phyloP scores from a whole-genome alignment of 1,284 basidiomycete species.

The Sphaerobolus stellatus region DNA sequence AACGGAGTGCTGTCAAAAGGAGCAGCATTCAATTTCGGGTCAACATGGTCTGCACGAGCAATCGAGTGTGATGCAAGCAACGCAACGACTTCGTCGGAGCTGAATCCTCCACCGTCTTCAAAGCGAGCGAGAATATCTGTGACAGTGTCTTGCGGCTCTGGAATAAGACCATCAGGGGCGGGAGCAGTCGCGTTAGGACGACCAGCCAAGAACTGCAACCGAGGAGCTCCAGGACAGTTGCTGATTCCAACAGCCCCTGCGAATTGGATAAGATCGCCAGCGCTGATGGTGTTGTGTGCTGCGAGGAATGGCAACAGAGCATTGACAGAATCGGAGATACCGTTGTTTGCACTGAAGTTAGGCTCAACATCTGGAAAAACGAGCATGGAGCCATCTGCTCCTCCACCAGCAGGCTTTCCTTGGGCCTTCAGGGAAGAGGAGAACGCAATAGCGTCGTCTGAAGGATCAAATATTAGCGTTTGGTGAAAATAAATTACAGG shows the following conservation, averaged over 20 bases:
- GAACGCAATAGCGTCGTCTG: constrained; percentile 18
- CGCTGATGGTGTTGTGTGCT: constrained; percentile 15
- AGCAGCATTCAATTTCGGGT: constrained; percentile 3
- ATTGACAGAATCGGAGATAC: constrained; percentile 22
- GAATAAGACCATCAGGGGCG: constrained; percentile 20
- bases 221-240: constrained; percentile 28
- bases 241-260: constrained; percentile 26
- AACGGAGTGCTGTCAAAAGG: constrained; percentile 18
- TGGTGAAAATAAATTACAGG: background rate
- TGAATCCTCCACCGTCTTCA: constrained; percentile 18
- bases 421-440: background rate
- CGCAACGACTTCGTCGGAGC: constrained; percentile 15
- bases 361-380: background rate
- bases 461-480: background rate
- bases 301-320: constrained; percentile 21
- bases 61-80: constrained; percentile 17
- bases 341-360: constrained; percentile 13
- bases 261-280: constrained; percentile 30
- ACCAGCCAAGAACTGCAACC: constrained; percentile 24
- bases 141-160: constrained; percentile 17
- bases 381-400: constrained; percentile 7
- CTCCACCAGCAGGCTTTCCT: constrained; percentile 18
- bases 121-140: constrained; percentile 18
- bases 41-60: constrained; percentile 6
- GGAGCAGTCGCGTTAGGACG: constrained; percentile 24